A percentile compares a stretch with the other conserved stretches of the same genome.
phyloP scores from a whole-genome alignment of 2,329 filamentous ascomycete species.

The Aspergillus candidus region DNA sequence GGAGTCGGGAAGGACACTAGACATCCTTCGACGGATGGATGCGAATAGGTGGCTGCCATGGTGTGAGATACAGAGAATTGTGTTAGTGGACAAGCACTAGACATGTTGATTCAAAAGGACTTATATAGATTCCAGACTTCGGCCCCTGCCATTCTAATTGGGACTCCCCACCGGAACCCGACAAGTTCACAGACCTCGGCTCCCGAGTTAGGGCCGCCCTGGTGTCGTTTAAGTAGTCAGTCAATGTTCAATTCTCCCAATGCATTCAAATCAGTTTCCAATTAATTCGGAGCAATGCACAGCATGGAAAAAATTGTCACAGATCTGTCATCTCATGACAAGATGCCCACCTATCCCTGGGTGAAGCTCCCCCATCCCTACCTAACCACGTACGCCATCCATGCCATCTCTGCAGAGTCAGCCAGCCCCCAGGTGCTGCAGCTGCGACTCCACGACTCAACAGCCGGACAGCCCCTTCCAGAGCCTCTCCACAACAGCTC shows the following conservation, averaged over 20 bases:
- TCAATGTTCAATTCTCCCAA: no score
- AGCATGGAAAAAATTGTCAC: neutral
- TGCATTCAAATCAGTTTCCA: no score
- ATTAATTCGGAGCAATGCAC: no score
- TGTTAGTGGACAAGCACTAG: neutral
- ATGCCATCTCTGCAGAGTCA: conserved; percentile 15
- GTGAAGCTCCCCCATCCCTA: conserved; percentile 46
- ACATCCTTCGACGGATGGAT: conserved; percentile 19
- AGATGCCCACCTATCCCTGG: conserved; percentile 23
- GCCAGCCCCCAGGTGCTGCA: conserved; percentile 23
- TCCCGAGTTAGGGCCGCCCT: no score
- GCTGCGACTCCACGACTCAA: conserved; percentile 31
- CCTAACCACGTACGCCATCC: conserved; percentile 40
- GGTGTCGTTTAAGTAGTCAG: no score
- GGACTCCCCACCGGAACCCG: no score
- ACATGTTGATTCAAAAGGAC: no score
- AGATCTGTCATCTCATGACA: neutral
- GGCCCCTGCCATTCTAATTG: no score
- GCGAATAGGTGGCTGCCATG: conserved; percentile 2
- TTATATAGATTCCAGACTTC: no score
- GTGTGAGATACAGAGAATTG: neutral
- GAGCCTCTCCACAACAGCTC: conserved; percentile 36
- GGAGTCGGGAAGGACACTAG: conserved; percentile 38
- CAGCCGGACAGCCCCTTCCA: conserved; percentile 26
- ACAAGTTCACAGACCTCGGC: no score